Base-by-base conservation (phyloP, 2,329 filamentous ascomycete species). In the Arthrobotrys iridis region DNA sequence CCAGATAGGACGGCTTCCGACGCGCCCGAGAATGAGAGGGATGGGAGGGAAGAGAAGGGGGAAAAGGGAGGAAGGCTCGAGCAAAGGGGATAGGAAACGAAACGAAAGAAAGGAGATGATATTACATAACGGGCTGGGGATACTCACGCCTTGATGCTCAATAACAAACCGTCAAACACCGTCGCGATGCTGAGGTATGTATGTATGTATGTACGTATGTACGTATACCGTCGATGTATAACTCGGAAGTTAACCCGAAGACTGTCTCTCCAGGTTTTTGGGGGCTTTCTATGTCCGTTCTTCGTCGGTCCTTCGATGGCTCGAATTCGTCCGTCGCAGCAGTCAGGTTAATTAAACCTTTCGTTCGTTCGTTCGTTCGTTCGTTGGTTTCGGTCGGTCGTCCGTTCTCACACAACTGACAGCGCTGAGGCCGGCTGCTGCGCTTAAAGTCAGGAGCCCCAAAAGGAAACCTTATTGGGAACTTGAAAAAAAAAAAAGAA, bases 351-450 rank as follows among this genome's bases (percentile, higher is more conserved):
- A n/a, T n/a, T n/a, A n/a, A n/a, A n/a, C n/a, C n/a, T n/a, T n/a
- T n/a, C n/a, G n/a, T n/a, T n/a, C n/a, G n/a, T n/a, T n/a, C n/a
- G n/a, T n/a, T n/a, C n/a, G n/a, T n/a, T n/a, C n/a, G n/a, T n/a
- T n/a, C n/a, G n/a, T n/a, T n/a, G n/a, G n/a, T n/a, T n/a, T n/a
- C n/a, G n/a, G n/a, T n/a, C 50, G 15, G 46, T 15, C 46, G 62
- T 60, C 55, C 30, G 63, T 75, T 43, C 63, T 75, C 63, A 63
- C 57, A 35, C 55, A 74, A 55, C 58, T 62, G 63, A 75, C 71
- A 55, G 52, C 71, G 71, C 63, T 75, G 71, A 68, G 60, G 57
- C 65, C 65, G 65, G 57, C 71, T 46, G 46, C 59, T 75, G 71
- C 71, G 71, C 71, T 68, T 68, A 59, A 64, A 59, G 62, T 57